Evolutionary conservation across 768 basidiomycete genomes (phyloP).

Genomic region (Ephemerocybe angulata): DNA sequence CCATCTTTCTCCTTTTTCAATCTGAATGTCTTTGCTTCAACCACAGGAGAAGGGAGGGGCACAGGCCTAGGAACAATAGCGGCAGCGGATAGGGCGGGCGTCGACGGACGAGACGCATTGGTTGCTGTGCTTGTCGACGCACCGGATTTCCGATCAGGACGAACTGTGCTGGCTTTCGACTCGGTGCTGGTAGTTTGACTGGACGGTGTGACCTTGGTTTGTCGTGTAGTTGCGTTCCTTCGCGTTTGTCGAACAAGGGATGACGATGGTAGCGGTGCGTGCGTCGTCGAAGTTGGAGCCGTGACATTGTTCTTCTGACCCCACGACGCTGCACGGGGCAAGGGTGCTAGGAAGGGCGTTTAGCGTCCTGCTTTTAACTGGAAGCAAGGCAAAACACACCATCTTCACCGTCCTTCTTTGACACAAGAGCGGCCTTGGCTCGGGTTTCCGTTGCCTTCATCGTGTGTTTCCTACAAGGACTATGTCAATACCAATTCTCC

Average conservation of each 20-base stretch:
- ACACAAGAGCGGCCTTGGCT: slow-evolving; percentile 41
- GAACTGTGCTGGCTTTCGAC: slow-evolving; percentile 27
- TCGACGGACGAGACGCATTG: slow-evolving; percentile 60
- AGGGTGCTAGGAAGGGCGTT: slow-evolving; percentile 29
- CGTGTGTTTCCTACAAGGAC: slow-evolving; percentile 71
- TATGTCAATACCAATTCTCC: slow-evolving; percentile 9
- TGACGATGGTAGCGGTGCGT: slow-evolving; percentile 15
- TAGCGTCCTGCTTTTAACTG: slow-evolving; percentile 10
- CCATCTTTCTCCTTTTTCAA: slow-evolving; percentile 36
- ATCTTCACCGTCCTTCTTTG: slow-evolving; percentile 65
- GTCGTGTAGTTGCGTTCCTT: slow-evolving; percentile 44
- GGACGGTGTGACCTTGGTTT: slow-evolving; percentile 35
- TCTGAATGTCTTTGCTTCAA: slow-evolving; percentile 36
- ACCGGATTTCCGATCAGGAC: slow-evolving; percentile 42
- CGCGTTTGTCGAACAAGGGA: slow-evolving; percentile 36
- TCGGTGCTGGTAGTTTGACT: slow-evolving; percentile 27
- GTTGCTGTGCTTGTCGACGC: slow-evolving; percentile 38
- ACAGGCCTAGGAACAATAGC: slow-evolving; percentile 53
- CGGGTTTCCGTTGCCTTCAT: slow-evolving; percentile 85
- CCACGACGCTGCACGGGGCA: slow-evolving; percentile 72
- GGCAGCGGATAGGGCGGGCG: slow-evolving; percentile 35
- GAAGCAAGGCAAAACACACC: slow-evolving; percentile 27
- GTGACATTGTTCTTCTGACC: slow-evolving; percentile 40
- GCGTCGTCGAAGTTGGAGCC: slow-evolving; percentile 16
- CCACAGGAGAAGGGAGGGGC: slow-evolving; percentile 45